Conservation (phyloP, 192 early-diverging fungal species). For the Coemansia sp. region DNA sequence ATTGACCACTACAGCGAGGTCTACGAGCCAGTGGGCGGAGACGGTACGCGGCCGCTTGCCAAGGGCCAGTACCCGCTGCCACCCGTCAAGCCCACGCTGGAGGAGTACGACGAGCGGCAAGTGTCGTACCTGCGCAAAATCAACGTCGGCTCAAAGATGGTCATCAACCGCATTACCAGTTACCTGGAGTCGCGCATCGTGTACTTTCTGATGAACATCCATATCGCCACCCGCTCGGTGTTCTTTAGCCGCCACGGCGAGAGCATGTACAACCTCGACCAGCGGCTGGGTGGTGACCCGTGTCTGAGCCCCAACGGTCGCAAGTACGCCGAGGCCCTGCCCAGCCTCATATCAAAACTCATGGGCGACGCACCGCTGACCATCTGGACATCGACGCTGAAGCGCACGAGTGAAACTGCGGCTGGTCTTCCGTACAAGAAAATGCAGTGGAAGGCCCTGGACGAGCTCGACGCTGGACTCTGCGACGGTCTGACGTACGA, state of each 20-base stretch:
- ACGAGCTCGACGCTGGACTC: slow-evolving; percentile 94
- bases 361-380: slow-evolving; percentile 74
- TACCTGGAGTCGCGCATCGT: slow-evolving; percentile 96
- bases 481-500: slow-evolving; percentile 99
- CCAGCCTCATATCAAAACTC: slow-evolving; percentile 71
- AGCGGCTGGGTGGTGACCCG: slow-evolving; percentile 95
- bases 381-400: slow-evolving; percentile 96
- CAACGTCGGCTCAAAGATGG: slow-evolving; percentile 87
- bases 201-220: slow-evolving; percentile 99
- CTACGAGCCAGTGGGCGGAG: slow-evolving; percentile 81
- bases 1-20: slow-evolving; percentile 89
- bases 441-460: slow-evolving; percentile 95
- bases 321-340: slow-evolving; percentile 81
- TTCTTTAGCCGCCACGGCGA: slow-evolving; percentile 95
- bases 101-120: slow-evolving; percentile 59
- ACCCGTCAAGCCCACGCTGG: slow-evolving; percentile 37
- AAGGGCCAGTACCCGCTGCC: slow-evolving; percentile 51
- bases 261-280: slow-evolving; percentile 86
- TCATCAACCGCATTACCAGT: slow-evolving; percentile 92
- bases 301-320: slow-evolving; percentile 81
- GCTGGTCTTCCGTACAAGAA: slow-evolving; percentile 78
- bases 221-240: slow-evolving; percentile 90
- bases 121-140: slow-evolving; percentile 91
- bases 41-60: slow-evolving; percentile 48
- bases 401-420: slow-evolving; percentile 89